These are phyloP conservation scores for Larix sibirica DNA, from an alignment of 83 land plant genomes.

Conservation along the genomic window DNA sequence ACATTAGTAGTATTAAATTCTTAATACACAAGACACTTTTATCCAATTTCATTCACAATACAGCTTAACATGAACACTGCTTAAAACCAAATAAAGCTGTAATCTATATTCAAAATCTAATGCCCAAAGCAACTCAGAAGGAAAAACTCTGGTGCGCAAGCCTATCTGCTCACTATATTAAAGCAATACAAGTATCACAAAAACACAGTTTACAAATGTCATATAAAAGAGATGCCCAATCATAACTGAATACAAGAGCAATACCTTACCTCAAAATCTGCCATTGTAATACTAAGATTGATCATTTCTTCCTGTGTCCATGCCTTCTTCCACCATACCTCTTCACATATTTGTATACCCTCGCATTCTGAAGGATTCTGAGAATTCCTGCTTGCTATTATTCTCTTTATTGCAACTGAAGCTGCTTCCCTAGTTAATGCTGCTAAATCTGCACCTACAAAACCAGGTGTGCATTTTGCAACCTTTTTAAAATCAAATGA, in stretches of 20 bases:
- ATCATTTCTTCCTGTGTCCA: constrained; percentile 86
- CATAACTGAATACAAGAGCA: background rate
- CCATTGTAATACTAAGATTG: constrained; percentile 78
- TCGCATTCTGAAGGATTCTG: constrained; percentile 20
- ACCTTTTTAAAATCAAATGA: constrained; percentile 76
- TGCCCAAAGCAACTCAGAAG: too few species aligned
- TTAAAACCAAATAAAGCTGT: too few species aligned
- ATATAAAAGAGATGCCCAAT: too few species aligned
- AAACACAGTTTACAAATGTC: too few species aligned
- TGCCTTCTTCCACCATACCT: constrained; percentile 64
- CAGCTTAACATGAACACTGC: too few species aligned
- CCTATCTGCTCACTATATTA: too few species aligned
- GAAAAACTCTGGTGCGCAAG: too few species aligned
- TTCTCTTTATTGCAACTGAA: constrained; percentile 79
- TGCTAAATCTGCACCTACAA: constrained; percentile 95
- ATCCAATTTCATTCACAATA: too few species aligned
- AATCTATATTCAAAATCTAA: too few species aligned
- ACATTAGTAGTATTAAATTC: too few species aligned
- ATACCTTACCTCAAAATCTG: constrained; percentile 86
- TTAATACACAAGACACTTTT: too few species aligned
- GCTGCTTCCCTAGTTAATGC: constrained; percentile 85
- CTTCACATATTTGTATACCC: constrained; percentile 27
- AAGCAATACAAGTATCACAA: too few species aligned
- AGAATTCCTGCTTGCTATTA: constrained; percentile 48
- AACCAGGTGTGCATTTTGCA: constrained; percentile 90